Conservation (phyloP, 202 grass and related monocot genomes). For the Carex arenaria region DNA sequence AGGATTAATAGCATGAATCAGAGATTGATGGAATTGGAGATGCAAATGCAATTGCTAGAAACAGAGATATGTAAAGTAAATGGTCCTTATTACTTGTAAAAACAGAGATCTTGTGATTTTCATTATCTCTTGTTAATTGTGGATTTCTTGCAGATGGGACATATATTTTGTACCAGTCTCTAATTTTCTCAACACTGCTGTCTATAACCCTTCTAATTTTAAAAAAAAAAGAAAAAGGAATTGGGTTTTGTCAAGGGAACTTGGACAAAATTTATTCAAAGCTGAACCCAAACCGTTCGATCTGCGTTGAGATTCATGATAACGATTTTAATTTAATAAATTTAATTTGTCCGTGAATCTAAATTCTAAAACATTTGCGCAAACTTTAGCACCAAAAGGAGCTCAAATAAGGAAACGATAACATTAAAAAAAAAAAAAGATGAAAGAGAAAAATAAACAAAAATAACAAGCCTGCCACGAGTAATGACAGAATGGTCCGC, state of each 20-base stretch:
- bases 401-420: not conserved
- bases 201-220: not conserved
- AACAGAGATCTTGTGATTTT: not conserved
- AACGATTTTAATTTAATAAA: no score
- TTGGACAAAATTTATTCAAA: no score
- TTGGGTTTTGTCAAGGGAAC: no score
- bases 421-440: no score
- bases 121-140: not conserved
- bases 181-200: not conserved
- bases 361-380: no score
- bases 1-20: conserved; percentile 39
- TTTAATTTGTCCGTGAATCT: no score
- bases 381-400: not conserved
- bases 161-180: not conserved
- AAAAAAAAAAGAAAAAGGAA: no score
- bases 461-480: no score
- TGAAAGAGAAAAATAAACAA: no score
- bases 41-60: conserved; percentile 49
- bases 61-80: conserved; percentile 37
- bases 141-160: not conserved
- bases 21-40: conserved; percentile 45
- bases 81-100: not conserved
- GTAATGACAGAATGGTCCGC: no score
- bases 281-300: no score
- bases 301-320: no score